These are phyloP conservation scores for Talaromyces trachyspermus DNA, from an alignment of 495 filamentous ascomycete genomes.

Conservation along the genomic window DNA sequence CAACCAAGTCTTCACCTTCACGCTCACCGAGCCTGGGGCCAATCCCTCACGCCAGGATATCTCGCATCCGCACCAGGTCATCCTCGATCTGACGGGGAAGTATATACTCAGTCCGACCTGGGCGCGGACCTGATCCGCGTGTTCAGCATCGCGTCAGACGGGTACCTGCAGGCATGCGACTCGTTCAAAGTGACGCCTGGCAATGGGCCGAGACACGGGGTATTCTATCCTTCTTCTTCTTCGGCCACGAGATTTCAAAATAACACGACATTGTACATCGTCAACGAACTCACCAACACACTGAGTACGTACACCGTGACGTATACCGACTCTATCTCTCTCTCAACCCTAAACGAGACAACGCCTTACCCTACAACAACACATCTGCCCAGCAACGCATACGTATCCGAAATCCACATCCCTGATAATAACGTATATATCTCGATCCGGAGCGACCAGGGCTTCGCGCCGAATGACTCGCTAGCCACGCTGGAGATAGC, in stretches of 20 bases:
- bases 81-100: slow-evolving; percentile 60
- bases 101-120: slow-evolving; percentile 63
- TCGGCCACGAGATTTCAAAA: too few species aligned
- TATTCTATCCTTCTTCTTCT: too few species aligned
- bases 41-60: slow-evolving; percentile 49
- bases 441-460: slow-evolving; percentile 36
- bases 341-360: slow-evolving; percentile 23
- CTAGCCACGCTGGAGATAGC: slow-evolving; percentile 26
- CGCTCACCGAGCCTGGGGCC: slow-evolving; percentile 39
- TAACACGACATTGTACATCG: slow-evolving; percentile 41
- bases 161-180: not conserved
- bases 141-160: slow-evolving; percentile 16
- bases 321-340: slow-evolving; percentile 41
- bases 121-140: slow-evolving; percentile 64
- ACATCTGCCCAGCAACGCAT: slow-evolving; percentile 27
- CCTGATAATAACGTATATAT: slow-evolving; percentile 26
- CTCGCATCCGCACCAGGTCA: slow-evolving; percentile 62
- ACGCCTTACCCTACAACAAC: slow-evolving; percentile 22
- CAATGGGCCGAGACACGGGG: slow-evolving; percentile 54
- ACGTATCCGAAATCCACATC: slow-evolving; percentile 30
- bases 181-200: slow-evolving; percentile 23
- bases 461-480: slow-evolving; percentile 26
- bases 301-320: slow-evolving; percentile 51
- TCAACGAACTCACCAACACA: slow-evolving; percentile 53
- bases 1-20: slow-evolving; percentile 46